Percentiles rank a stretch among this genome's conserved stretches.
Evolutionary conservation across 2,329 filamentous ascomycete genomes (phyloP).

Genomic region (Sporothrix humicola): DNA sequence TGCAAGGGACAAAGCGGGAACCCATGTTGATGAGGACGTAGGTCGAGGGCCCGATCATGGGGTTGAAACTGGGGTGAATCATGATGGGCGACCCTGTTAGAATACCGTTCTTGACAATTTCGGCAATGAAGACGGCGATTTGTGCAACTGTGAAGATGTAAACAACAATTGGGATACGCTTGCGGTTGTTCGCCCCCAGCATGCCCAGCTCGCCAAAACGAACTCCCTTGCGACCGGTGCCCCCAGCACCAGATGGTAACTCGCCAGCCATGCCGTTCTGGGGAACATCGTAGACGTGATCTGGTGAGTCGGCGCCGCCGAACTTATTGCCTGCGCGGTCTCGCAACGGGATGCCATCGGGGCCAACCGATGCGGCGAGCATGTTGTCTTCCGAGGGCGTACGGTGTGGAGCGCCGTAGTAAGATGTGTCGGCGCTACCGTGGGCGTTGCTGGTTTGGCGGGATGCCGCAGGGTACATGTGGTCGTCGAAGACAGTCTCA

Average conservation of each 20-base stretch:
- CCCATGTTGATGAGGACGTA: constrained; percentile 97
- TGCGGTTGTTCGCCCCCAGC: constrained; percentile 58
- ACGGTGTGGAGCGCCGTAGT: constrained; percentile 59
- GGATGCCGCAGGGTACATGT: constrained; percentile 64
- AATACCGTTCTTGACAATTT: constrained; percentile 75
- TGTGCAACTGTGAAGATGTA: constrained; percentile 80
- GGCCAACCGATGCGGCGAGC: constrained; percentile 40
- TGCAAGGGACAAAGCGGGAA: constrained; percentile 88
- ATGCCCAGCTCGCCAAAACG: constrained; percentile 66
- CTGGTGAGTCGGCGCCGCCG: constrained; percentile 53
- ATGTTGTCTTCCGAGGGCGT: constrained; percentile 48
- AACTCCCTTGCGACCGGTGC: constrained; percentile 47
- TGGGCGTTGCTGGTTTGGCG: constrained; percentile 42
- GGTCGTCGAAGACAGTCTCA: constrained; percentile 70
- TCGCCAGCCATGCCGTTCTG: constrained; percentile 39
- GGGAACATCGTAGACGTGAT: constrained; percentile 67
- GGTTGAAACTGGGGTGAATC: constrained; percentile 87
- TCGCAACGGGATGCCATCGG: constrained; percentile 64
- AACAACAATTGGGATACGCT: constrained; percentile 76
- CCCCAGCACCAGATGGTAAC: constrained; percentile 38
- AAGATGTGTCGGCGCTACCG: constrained; percentile 59
- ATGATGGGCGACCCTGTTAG: constrained; percentile 75
- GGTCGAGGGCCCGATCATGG: constrained; percentile 93
- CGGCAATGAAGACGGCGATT: constrained; percentile 83
- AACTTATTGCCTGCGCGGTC: constrained; percentile 54